Base-by-base conservation (phyloP, 352 stramenopile genomes). In the Phytophthora sojae region DNA sequence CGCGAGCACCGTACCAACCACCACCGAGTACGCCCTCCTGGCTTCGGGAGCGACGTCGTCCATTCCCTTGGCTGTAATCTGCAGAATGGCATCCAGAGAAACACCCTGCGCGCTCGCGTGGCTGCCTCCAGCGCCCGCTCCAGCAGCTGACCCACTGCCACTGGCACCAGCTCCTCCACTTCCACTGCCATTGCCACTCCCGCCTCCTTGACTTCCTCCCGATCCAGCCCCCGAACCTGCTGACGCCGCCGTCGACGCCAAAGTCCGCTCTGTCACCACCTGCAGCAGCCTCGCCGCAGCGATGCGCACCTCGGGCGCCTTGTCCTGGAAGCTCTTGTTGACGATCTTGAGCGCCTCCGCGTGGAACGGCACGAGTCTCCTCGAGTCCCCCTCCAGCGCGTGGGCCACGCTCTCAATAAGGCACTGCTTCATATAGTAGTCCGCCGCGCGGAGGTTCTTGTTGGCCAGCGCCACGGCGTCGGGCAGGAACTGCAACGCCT, bases 381-480 rank as follows among this genome's bases (percentile, higher is more conserved):
- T 78, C 0, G 76, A 74, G 26, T 85, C 80, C 30, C 68, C 71
- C 42, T 79, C 69, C 2, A 96, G 70, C 26, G 89, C 79, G 42
- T 86, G 79, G n/a, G 79, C 68, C 32, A 93, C 64, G 59, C 79
- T 90, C 57, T 93, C 85, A 15, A 96, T 60, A 7, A 96, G 72
- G 42, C 77, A 83, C 66, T 95, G 88, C 58, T 92, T 92, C 66
- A 96, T 75, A 64, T 91, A 96, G 51, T 90, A 92, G 67, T 96
- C 90, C 17, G 81, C 85, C 2, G 79, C 57, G 32, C 85, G 83
- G 26, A 92, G 68, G 52, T 75, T 79, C 51, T 88, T 89, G 61
- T 77, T 86, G 29, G 83, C 75, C 55, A 96, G 75, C n/a, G 72
- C 69, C n/a, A 96, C 61, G 23, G 80, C 82, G 47, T 96, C 90